Percentiles rank a stretch among this genome's conserved stretches.
Evolutionary conservation across 2,329 filamentous ascomycete species (phyloP).

Genomic region (Seiridium cupressi): DNA sequence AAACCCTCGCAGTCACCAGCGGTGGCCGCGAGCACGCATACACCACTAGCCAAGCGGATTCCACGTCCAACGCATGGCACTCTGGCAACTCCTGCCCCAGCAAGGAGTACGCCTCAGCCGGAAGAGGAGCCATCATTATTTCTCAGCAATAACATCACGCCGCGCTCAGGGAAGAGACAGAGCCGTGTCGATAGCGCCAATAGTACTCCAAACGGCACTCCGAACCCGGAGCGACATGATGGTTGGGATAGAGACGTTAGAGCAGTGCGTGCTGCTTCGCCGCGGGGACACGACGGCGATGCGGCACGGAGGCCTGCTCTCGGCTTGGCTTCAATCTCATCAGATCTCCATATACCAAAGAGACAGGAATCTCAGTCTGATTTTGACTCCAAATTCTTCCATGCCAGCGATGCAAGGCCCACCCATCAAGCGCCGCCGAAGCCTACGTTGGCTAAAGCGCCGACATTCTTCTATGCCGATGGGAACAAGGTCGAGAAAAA

Average conservation of each 20-base stretch:
- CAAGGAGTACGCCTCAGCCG: slow-evolving; percentile 28
- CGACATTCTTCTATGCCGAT: slow-evolving; percentile 59
- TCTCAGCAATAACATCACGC: slow-evolving; percentile 70
- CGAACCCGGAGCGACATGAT: slow-evolving; percentile 45
- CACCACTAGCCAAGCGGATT: slow-evolving; percentile 39
- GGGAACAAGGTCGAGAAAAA: slow-evolving; percentile 40
- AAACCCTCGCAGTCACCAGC: slow-evolving; percentile 29
- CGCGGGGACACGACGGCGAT: slow-evolving; percentile 28
- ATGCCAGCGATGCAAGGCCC: slow-evolving; percentile 74
- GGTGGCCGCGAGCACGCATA: slow-evolving; percentile 36
- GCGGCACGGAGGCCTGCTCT: slow-evolving; percentile 28
- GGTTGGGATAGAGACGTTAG: slow-evolving; percentile 36
- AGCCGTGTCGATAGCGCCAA: slow-evolving; percentile 67
- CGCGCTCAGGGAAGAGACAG: slow-evolving; percentile 72
- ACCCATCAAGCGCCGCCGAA: slow-evolving; percentile 24
- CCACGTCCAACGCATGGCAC: slow-evolving; percentile 20
- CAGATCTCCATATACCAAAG: slow-evolving; percentile 26
- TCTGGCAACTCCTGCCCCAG: slow-evolving; percentile 28
- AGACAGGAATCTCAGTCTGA: slow-evolving; percentile 23
- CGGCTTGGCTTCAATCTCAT: slow-evolving; percentile 38
- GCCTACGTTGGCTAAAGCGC: slow-evolving; percentile 32
- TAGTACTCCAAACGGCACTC: slow-evolving; percentile 64
- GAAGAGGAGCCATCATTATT: slow-evolving; percentile 53
- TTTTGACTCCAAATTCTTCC: slow-evolving; percentile 78
- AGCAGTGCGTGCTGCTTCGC: slow-evolving; percentile 31